Evolutionary conservation across 2,329 filamentous ascomycete genomes (phyloP), one percentile per base, ranked within the genome.

Genomic region (Colletotrichum sp.): DNA sequence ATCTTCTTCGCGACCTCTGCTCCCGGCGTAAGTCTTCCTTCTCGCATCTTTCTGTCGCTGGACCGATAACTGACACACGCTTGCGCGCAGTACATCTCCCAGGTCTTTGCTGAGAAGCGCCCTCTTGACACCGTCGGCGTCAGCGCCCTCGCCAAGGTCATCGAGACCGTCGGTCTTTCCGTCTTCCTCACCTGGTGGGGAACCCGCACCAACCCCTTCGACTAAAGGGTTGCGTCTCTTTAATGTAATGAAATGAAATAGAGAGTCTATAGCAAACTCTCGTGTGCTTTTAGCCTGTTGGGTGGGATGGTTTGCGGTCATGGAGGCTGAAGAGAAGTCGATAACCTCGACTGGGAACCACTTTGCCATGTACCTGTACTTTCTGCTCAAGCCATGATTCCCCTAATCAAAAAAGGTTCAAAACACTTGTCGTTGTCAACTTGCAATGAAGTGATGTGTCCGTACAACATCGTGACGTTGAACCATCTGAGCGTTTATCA

Each of bases 111-210:
- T 61, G 96, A 98, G 91, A 98, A 96, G 90, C 93, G 96, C 74
- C 94, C 96, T 66, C 86, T 97, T 73, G 96, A 98, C 86, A 96
- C 94, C 76, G 92, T 98, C 78, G 95, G 95, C 78, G 93, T 98
- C 78, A 94, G 94, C 82, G 91, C 94, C 76, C 86, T 97, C 65
- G 93, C 94, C 81, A 96, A 97, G 86, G 87, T 97, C 79, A 91
- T 98, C 79, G 97, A 98, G 91, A 98, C 97, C 5, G 91, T 98
- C 74, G 97, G 96, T 77, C 91, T 98, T 73, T 95, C 94, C 76
- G 84, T 98, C 81, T 95, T 98, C 91, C 89, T 98, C 80, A 98
- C 95, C 83, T 98, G 95, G 94, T 98, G 96, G 96, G 96, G 96
- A 81, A 98, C 96, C 81, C 93, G 94, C 83, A 97, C 95, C 86